Conservation (phyloP, 768 basidiomycete species). For the Mycena albidolilacea region DNA sequence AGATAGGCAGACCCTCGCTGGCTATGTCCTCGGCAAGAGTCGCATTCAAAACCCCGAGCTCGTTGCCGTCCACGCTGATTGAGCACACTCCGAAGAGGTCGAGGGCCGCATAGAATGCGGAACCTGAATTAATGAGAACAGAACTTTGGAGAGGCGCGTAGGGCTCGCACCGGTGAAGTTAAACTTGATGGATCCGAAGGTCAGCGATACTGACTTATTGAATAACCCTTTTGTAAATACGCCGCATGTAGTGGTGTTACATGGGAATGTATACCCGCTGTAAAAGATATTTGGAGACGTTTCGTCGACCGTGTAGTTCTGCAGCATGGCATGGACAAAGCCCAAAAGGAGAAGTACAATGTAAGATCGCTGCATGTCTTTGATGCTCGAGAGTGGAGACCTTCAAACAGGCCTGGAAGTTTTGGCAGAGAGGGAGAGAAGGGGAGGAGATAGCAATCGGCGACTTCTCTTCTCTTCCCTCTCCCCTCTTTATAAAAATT, state of each 20-base stretch:
- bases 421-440: not conserved
- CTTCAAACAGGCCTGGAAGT: not conserved
- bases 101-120: not conserved
- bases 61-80: not conserved
- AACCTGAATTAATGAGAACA: not conserved
- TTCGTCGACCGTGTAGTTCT: constrained; percentile 1
- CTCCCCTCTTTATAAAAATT: too few relatives aligned
- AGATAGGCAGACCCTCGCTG: not conserved
- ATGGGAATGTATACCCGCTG: not conserved
- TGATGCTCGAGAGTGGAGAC: not conserved
- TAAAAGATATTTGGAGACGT: not conserved
- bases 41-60: not conserved
- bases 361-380: not conserved
- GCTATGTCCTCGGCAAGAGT: too few relatives aligned
- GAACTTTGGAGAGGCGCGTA: not conserved
- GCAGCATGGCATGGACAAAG: not conserved
- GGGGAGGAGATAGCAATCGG: not conserved
- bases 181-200: not conserved
- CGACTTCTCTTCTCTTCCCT: too few relatives aligned
- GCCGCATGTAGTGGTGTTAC: not conserved
- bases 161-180: not conserved
- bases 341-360: not conserved
- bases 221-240: not conserved
- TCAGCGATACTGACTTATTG: not conserved
- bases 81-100: not conserved